These are phyloP conservation scores for Malus sylvestris DNA, from an alignment of 306 rosid genomes.

Conservation along the genomic window DNA sequence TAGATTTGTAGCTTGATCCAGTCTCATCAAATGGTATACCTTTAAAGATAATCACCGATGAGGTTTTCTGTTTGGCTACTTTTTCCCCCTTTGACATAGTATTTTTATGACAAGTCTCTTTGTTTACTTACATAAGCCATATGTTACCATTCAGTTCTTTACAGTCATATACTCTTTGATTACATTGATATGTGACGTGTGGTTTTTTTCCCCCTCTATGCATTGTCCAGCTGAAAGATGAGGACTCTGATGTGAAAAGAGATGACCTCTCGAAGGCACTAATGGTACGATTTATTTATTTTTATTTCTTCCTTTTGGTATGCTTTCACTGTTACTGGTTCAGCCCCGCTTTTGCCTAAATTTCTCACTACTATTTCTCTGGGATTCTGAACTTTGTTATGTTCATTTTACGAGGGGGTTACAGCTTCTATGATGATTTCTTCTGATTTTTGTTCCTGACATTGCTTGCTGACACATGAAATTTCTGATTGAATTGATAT, in stretches of 20 bases:
- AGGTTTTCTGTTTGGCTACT: neutral
- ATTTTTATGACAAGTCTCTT: neutral
- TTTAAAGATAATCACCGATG: neutral
- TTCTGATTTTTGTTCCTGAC: neutral
- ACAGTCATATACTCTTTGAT: neutral
- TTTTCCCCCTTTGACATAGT: neutral
- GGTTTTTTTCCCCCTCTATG: slow-evolving; percentile 17
- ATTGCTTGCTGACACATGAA: neutral
- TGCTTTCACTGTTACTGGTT: slow-evolving; percentile 15
- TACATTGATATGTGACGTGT: slow-evolving; percentile 19
- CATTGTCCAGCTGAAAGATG: slow-evolving; percentile 47
- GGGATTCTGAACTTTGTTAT: neutral
- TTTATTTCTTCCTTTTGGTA: slow-evolving; percentile 10
- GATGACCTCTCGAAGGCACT: slow-evolving; percentile 72
- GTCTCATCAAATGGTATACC: neutral
- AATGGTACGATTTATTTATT: slow-evolving; percentile 50
- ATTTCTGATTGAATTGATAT: neutral
- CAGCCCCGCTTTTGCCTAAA: neutral
- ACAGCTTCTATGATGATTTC: neutral
- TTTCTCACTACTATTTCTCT: slow-evolving; percentile 3
- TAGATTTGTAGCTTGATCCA: neutral
- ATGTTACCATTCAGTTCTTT: slow-evolving; percentile 3
- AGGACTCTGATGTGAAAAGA: slow-evolving; percentile 56
- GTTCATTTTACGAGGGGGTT: neutral
- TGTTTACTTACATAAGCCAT: neutral